phyloP scores from a whole-genome alignment of 1,139 yeast genomes.

The Lodderomyces orthopsilosis region DNA sequence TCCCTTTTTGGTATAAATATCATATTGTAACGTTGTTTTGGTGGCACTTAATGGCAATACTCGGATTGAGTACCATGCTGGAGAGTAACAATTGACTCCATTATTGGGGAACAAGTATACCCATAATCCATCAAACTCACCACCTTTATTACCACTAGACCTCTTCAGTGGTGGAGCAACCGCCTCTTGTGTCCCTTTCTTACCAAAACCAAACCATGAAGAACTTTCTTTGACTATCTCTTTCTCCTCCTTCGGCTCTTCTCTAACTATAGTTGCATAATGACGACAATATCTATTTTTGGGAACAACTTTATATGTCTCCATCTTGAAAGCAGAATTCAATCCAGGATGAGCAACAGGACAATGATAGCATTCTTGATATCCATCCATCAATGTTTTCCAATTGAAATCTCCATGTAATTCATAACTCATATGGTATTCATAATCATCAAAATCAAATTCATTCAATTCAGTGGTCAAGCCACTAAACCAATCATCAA shows the following conservation, averaged over 20 bases:
- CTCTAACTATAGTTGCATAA: slow-evolving; percentile 31
- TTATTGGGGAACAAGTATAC: slow-evolving; percentile 57
- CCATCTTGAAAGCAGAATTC: slow-evolving; percentile 56
- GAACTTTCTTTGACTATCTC: slow-evolving; percentile 17
- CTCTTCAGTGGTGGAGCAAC: slow-evolving; percentile 2
- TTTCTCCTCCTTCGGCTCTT: slow-evolving; percentile 13
- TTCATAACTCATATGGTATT: slow-evolving; percentile 64
- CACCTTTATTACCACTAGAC: slow-evolving; percentile 35
- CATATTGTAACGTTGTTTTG: slow-evolving; percentile 57
- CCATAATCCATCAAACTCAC: slow-evolving; percentile 61
- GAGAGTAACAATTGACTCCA: slow-evolving; percentile 62
- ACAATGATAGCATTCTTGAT: slow-evolving; percentile 66
- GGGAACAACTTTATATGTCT: slow-evolving; percentile 62
- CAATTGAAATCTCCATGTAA: slow-evolving; percentile 62
- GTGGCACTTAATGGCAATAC: slow-evolving; percentile 53
- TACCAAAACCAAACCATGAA: slow-evolving; percentile 52
- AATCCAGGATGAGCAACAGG: slow-evolving; percentile 67
- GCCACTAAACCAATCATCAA: slow-evolving; percentile 53
- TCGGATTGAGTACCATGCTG: slow-evolving; percentile 64
- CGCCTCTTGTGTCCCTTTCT: slow-evolving; percentile 16
- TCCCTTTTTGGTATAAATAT: slow-evolving; percentile 61
- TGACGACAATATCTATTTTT: slow-evolving; percentile 59
- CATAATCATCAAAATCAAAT: slow-evolving; percentile 58
- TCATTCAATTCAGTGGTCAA: slow-evolving; percentile 51
- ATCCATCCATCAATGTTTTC: slow-evolving; percentile 67